A percentile compares a stretch with the other conserved stretches of the same genome.
These are phyloP conservation scores for Dujonia santamariae DNA, from an alignment of 1,139 yeast genomes.

Conservation along the genomic window DNA sequence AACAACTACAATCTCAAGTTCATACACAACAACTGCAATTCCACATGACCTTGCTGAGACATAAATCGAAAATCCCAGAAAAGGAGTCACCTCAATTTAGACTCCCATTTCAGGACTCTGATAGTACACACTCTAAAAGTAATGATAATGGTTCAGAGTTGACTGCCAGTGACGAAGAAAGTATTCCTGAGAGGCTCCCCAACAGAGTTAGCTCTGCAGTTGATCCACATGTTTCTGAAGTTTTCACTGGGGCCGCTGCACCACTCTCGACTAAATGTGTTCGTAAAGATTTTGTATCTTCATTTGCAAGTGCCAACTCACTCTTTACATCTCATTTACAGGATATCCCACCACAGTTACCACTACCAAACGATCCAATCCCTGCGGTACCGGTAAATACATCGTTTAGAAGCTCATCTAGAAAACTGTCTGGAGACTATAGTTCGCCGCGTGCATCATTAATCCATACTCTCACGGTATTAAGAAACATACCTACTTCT, in stretches of 20 bases:
- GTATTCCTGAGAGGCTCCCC: slow-evolving; percentile 11
- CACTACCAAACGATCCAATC: slow-evolving; percentile 51
- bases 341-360: slow-evolving; percentile 53
- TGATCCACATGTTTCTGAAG: slow-evolving; percentile 19
- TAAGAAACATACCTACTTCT: slow-evolving; percentile 37
- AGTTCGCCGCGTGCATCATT: slow-evolving; percentile 43
- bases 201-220: slow-evolving; percentile 17
- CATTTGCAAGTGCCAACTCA: slow-evolving; percentile 27
- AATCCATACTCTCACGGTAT: slow-evolving; percentile 40
- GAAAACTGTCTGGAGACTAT: slow-evolving; percentile 37
- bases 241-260: neutral
- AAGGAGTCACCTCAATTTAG: slow-evolving; percentile 51
- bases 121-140: neutral
- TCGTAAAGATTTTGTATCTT: slow-evolving; percentile 29
- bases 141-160: neutral
- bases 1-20: neutral
- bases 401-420: slow-evolving; percentile 29
- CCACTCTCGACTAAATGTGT: neutral
- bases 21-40: too few species aligned
- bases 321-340: slow-evolving; percentile 32
- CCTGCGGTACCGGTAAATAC: slow-evolving; percentile 45
- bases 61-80: slow-evolving; percentile 18
- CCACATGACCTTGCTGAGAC: slow-evolving; percentile 23
- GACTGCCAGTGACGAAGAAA: neutral
- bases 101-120: slow-evolving; percentile 60